Evolutionary conservation across 345 rosid genomes (phyloP), one percentile per base, ranked within the genome.

Genomic region (Leavenworthia alabamica): DNA sequence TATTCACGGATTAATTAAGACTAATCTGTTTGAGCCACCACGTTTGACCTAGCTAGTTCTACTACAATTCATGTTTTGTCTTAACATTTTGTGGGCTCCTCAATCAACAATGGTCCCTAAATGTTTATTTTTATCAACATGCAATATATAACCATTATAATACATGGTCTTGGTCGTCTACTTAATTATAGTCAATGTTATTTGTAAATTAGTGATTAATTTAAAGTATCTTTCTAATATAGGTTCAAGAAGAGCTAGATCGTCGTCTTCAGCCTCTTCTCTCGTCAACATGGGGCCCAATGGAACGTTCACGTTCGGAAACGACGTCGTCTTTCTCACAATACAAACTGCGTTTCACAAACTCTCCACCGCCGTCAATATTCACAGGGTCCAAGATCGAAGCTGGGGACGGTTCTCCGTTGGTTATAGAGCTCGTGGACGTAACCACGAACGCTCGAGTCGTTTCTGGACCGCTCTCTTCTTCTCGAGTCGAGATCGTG

Each of bases 331-430:
- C 63, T 12, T 74, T 40, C 56, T 49, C 78, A 61, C 57, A 67
- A 12, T 65, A 81, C 33, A 58, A 76, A 32, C 62, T 93, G 69
- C 71, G 53, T 12, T 86, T 86, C 46, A 68, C 68, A 20, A 71
- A 73, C 41, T 60, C 74, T 6, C 50, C 72, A 12, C 80, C 68
- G 1, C 4, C 70, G 1, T 63, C 80, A 4, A 76, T 89, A 44
- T 93, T 81, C 64, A 89, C 99, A 0, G 70, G 82, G 23, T 63
- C 77, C 71, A 89, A 32, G 64, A 60, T 93, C 40, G 77, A 68
- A 50, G 68, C 82, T 0, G 79, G 82, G 50, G 75, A 77, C 7
- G 82, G 80, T 6, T 68, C 66, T 8, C 82, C 78, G 0, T 0
- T 89, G 43, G 28, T 37, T 17, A 69, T 93, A 19, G 73, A 59